These are phyloP conservation scores for Leptodermis oblonga DNA, from an alignment of 257 asterid species.

Conservation along the genomic window DNA sequence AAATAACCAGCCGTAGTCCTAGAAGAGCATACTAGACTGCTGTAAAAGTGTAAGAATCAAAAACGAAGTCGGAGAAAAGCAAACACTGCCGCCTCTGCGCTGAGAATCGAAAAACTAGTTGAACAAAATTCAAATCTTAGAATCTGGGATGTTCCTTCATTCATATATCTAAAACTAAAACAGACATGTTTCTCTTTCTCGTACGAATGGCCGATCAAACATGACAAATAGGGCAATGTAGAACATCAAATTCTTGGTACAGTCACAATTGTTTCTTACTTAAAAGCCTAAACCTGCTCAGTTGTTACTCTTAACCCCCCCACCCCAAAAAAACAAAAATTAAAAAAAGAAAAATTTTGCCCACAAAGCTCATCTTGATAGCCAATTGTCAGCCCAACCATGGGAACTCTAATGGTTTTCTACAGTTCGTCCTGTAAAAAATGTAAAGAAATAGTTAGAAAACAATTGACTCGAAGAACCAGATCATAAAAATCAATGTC, in stretches of 20 bases:
- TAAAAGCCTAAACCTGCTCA: slow-evolving; percentile 31
- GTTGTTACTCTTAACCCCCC: too few species aligned
- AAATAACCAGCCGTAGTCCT: too few species aligned
- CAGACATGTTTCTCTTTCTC: slow-evolving; percentile 4
- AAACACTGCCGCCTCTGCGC: too few species aligned
- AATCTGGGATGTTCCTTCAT: background rate
- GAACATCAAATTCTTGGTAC: slow-evolving; percentile 27
- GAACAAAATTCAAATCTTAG: background rate
- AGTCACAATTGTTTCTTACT: slow-evolving; percentile 30
- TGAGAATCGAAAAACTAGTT: background rate
- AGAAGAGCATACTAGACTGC: too few species aligned
- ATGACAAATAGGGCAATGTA: slow-evolving; percentile 21
- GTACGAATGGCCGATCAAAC: slow-evolving; percentile 18
- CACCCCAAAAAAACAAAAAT: too few species aligned
- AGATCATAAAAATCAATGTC: background rate
- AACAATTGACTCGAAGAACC: background rate
- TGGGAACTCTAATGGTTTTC: slow-evolving; percentile 15
- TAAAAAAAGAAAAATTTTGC: slow-evolving; percentile 10
- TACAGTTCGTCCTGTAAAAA: slow-evolving; percentile 78
- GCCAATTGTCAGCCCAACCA: slow-evolving; percentile 19
- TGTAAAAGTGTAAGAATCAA: too few species aligned
- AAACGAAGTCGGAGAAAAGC: too few species aligned
- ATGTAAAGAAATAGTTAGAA: background rate
- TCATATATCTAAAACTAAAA: slow-evolving; percentile 11
- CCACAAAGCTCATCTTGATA: slow-evolving; percentile 15